Evolutionary conservation across 1,284 basidiomycete genomes (phyloP), one percentile per base, ranked within the genome.

Genomic region (Singerocomus inundabilis): DNA sequence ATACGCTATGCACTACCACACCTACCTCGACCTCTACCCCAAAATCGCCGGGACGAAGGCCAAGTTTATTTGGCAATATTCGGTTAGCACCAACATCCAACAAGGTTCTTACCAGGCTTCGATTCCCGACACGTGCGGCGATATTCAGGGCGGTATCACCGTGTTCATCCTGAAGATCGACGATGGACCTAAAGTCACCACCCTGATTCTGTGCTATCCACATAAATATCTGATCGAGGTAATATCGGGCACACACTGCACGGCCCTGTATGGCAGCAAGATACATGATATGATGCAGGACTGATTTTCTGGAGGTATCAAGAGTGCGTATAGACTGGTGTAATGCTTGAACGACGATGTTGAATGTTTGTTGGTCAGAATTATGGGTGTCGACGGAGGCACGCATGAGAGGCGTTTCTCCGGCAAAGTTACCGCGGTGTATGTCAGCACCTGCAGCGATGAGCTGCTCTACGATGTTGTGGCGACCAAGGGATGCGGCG

Each of bases 101-200:
- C 53, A 99, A 72, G 24, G 93, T 88, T 59, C 88, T 78, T 16
- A 98, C 93, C 55, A 99, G 72, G 56, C 88, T 85, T 53, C 88
- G 80, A 69, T 95, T 98, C 3, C 97, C 97, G 1, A 98, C 87
- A 44, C 97, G 76, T 0, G 97, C 95, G 12, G 95, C 93, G 57
- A 98, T 92, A 70, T 96, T 97, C 57, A 99, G 70, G 5, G 94
- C 92, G 1, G 97, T 98, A 66, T 99, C 97, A 1, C 97, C 97
- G 67, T 98, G 88, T 56, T 93, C 85, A 67, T 99, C 97, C 70
- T 95, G 93, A 34, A 97, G 76, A 70, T 99, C 93, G 13, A 99
- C 83, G 34, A 98, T 72, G 9, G 81, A 85, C 61, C 80, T 79
- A 64, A 95, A 90, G 49, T 88, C 85, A 2, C 84, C 84, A 11